Evolutionary conservation across 1,139 yeast genomes (phyloP).

Genomic region (Zygoascus meyerae): DNA sequence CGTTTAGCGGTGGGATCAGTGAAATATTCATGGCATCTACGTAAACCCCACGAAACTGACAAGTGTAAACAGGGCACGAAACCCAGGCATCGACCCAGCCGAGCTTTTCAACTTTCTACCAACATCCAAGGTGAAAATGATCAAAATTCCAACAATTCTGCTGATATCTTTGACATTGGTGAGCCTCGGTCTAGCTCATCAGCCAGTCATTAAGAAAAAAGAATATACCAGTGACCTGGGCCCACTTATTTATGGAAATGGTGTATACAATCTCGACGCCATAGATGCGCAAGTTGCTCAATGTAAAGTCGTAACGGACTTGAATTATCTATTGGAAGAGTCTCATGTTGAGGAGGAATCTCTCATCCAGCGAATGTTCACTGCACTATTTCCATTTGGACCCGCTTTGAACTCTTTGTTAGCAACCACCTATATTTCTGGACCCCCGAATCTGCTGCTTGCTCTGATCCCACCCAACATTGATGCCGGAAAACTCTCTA

Average conservation of each 20-base stretch:
- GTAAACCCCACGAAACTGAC: neutral
- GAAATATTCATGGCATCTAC: neutral
- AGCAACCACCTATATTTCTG: constrained; percentile 57
- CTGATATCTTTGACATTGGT: no score
- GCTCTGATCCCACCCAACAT: constrained; percentile 47
- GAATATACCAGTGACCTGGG: neutral
- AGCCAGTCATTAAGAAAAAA: neutral
- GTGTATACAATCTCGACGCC: constrained; percentile 37
- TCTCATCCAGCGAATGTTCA: constrained; percentile 23
- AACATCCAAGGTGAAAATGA: neutral
- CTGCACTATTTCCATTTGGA: constrained; percentile 45
- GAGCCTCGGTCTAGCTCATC: no score
- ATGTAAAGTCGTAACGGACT: constrained; percentile 37
- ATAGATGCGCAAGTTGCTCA: constrained; percentile 22
- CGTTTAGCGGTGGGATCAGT: neutral
- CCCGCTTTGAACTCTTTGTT: constrained; percentile 53
- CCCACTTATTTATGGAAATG: constrained; percentile 31
- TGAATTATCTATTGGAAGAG: constrained; percentile 28
- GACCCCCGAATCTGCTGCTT: constrained; percentile 54
- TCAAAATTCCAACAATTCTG: neutral
- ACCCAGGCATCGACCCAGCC: neutral
- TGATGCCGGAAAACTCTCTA: constrained; percentile 42
- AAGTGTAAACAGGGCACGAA: neutral
- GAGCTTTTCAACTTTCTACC: neutral
- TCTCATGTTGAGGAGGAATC: constrained; percentile 25